phyloP scores from a whole-genome alignment of 2,329 filamentous ascomycete genomes.

The Phyllosticta citriasiana region DNA sequence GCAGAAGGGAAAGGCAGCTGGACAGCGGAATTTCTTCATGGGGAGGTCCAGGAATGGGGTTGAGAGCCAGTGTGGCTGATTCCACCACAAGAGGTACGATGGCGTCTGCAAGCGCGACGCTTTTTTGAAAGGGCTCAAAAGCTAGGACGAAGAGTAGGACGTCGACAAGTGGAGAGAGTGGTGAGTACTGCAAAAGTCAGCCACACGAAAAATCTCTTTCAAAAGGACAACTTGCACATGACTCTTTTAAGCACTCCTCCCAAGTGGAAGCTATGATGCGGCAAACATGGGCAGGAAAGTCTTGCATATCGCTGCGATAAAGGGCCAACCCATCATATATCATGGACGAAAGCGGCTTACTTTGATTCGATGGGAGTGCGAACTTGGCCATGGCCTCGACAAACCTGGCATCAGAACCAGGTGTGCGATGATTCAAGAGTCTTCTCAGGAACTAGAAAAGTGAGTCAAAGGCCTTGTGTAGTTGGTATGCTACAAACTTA shows the following conservation, averaged over 20 bases:
- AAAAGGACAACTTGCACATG: constrained; percentile 26
- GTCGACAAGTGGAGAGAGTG: constrained; percentile 56
- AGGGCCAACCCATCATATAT: constrained; percentile 58
- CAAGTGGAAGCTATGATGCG: constrained; percentile 57
- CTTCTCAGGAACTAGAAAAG: constrained; percentile 42
- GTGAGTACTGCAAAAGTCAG: constrained; percentile 39
- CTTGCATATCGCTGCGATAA: constrained; percentile 37
- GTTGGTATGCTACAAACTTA: background rate
- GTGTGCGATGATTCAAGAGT: constrained; percentile 52
- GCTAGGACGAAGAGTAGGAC: constrained; percentile 55
- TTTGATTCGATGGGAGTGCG: constrained; percentile 53
- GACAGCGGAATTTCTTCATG: constrained; percentile 54
- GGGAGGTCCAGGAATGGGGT: constrained; percentile 15
- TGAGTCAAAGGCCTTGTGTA: background rate
- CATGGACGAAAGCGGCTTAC: constrained; percentile 53
- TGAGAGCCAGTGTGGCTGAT: background rate
- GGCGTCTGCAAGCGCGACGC: constrained; percentile 48
- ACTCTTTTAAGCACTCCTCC: constrained; percentile 56
- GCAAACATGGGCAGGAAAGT: constrained; percentile 54
- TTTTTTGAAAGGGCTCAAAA: constrained; percentile 49
- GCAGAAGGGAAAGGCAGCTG: constrained; percentile 56
- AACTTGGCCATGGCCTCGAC: constrained; percentile 59
- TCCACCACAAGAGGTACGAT: constrained; percentile 38
- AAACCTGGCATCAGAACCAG: constrained; percentile 47
- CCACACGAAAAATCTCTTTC: constrained; percentile 11